A percentile compares a stretch with the other conserved stretches of the same genome.
phyloP scores from a whole-genome alignment of 2,329 filamentous ascomycete genomes.

The Rutstroemia sp. region DNA sequence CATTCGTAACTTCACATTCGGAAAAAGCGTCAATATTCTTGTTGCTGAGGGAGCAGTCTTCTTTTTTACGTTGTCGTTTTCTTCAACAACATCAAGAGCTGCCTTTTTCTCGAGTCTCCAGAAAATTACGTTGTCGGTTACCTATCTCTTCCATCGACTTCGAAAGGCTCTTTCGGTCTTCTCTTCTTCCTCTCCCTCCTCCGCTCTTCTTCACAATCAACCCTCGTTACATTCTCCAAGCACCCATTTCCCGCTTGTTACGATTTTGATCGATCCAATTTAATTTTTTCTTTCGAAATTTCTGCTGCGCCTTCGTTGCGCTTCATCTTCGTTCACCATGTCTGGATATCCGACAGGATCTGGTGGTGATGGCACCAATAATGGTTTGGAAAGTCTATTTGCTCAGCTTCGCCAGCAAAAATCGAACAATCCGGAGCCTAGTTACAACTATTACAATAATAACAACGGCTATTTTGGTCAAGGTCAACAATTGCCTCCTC shows the following conservation, averaged over 20 bases:
- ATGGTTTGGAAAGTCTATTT: conserved; percentile 29
- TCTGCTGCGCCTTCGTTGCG: conserved; percentile 26
- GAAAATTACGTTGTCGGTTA: neutral
- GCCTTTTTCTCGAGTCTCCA: neutral
- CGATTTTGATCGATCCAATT: conserved; percentile 22
- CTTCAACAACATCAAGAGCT: neutral
- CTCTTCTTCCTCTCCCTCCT: neutral
- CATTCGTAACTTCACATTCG: neutral
- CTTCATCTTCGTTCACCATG: conserved; percentile 25
- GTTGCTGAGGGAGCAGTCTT: too few relatives aligned
- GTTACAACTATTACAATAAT: conserved; percentile 25
- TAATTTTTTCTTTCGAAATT: conserved; percentile 16
- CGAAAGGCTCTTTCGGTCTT: neutral
- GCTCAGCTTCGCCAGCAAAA: conserved; percentile 29
- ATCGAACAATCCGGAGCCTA: conserved; percentile 22
- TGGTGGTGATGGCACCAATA: conserved; percentile 15
- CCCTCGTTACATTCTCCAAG: conserved; percentile 3
- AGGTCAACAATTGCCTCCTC: conserved; percentile 24
- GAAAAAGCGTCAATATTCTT: neutral
- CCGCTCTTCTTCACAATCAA: conserved; percentile 1
- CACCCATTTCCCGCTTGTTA: neutral
- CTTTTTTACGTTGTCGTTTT: too few relatives aligned
- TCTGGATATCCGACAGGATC: conserved; percentile 28
- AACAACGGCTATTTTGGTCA: conserved; percentile 24
- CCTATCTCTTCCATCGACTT: neutral